phyloP scores from a whole-genome alignment of 169 alveolate genomes.

The Eimeria praecox region DNA sequence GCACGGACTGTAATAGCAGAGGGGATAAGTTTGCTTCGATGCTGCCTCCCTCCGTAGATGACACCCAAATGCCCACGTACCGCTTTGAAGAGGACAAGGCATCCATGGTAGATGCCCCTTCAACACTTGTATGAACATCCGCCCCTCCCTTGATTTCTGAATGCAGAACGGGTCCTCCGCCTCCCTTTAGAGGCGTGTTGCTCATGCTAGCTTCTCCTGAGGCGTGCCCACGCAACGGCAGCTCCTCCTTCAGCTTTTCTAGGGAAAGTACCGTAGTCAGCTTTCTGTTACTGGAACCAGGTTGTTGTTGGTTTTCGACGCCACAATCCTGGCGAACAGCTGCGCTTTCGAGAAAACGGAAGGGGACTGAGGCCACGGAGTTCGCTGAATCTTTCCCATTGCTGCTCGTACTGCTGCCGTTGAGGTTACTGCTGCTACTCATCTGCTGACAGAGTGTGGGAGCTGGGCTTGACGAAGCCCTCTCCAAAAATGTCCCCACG shows the following conservation, averaged over 20 bases:
- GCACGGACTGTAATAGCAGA: conserved; percentile 47
- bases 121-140: background rate
- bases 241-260: background rate
- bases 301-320: background rate
- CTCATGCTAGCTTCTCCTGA: background rate
- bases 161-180: background rate
- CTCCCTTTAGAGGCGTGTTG: background rate
- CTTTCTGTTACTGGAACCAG: background rate
- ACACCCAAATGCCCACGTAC: conserved; percentile 30
- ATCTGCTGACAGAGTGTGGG: background rate
- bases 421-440: conserved; percentile 36
- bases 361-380: background rate
- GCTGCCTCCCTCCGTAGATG: conserved; percentile 34
- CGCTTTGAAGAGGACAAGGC: background rate
- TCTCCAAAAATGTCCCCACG: background rate
- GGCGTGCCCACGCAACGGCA: background rate
- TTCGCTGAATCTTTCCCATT: background rate
- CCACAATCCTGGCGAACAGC: background rate
- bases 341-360: background rate
- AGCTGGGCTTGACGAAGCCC: background rate
- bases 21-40: conserved; percentile 64
- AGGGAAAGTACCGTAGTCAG: background rate
- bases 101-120: background rate
- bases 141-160: background rate
- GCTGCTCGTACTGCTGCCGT: conserved; percentile 9